A percentile compares a stretch with the other conserved stretches of the same genome.
Evolutionary conservation across 2,329 filamentous ascomycete genomes (phyloP).

Genomic region (Acrocalymma vagum): DNA sequence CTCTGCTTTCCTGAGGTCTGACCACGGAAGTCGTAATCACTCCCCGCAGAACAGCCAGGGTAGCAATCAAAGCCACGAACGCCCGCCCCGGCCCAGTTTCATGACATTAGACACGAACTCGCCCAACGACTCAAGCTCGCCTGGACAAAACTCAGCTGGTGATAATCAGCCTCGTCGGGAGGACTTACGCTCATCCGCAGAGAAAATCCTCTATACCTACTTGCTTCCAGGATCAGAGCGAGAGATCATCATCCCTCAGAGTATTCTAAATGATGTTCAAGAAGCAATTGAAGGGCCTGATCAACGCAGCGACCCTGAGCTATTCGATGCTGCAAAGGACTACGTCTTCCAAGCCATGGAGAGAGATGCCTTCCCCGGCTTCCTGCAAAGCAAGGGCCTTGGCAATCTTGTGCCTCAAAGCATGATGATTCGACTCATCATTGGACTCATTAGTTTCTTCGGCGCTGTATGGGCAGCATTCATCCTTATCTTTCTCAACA

Average conservation of each 20-base stretch:
- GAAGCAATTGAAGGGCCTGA: conserved; percentile 83
- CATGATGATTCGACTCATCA: conserved; percentile 82
- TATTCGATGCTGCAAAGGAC: conserved; percentile 97
- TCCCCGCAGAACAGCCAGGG: conserved; percentile 58
- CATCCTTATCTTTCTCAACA: conserved; percentile 89
- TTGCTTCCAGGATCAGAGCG: conserved; percentile 93
- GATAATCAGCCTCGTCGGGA: conserved; percentile 60
- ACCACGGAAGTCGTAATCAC: conserved; percentile 55
- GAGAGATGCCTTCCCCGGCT: conserved; percentile 97
- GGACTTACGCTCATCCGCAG: conserved; percentile 91
- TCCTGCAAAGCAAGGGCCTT: conserved; percentile 91
- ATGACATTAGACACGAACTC: conserved; percentile 75
- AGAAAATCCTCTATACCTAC: conserved; percentile 99
- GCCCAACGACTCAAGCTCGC: conserved; percentile 64
- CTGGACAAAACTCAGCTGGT: conserved; percentile 42
- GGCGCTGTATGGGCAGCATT: conserved; percentile 94
- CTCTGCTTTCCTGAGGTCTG: conserved; percentile 82
- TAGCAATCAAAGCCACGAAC: conserved; percentile 63
- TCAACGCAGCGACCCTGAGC: conserved; percentile 92
- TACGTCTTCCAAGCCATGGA: conserved; percentile 99
- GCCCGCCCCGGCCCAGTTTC: conserved; percentile 64
- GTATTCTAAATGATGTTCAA: conserved; percentile 86
- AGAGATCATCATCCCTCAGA: conserved; percentile 91
- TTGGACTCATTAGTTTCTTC: conserved; percentile 88
- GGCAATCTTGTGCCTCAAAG: conserved; percentile 95